These are phyloP conservation scores for Penicillium thymicola DNA, from an alignment of 2,329 filamentous ascomycete genomes.

Conservation along the genomic window DNA sequence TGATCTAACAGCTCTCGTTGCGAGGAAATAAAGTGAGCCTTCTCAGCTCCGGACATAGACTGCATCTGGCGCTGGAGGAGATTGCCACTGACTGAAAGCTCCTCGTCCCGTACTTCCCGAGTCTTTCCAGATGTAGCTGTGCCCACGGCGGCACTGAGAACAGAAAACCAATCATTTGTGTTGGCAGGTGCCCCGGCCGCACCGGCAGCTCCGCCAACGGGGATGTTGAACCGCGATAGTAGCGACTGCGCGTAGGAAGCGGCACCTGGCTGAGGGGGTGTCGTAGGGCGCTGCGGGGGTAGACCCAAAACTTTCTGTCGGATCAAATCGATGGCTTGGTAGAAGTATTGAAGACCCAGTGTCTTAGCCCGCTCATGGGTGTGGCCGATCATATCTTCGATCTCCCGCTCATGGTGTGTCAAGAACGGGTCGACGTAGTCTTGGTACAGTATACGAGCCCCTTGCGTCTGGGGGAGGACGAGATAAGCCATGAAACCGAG, in stretches of 20 bases:
- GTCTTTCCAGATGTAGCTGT: constrained; percentile 51
- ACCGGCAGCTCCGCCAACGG: constrained; percentile 58
- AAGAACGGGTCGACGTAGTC: constrained; percentile 85
- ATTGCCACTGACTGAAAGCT: constrained; percentile 57
- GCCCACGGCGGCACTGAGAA: constrained; percentile 72
- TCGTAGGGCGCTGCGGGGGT: constrained; percentile 56
- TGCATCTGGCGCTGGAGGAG: constrained; percentile 69
- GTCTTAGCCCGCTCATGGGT: constrained; percentile 74
- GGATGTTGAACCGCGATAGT: constrained; percentile 81
- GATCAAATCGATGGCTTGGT: constrained; percentile 66
- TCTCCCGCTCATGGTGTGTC: constrained; percentile 76
- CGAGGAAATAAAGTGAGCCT: constrained; percentile 69
- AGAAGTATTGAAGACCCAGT: constrained; percentile 72
- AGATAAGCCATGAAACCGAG: constrained; percentile 87
- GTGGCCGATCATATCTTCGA: constrained; percentile 83
- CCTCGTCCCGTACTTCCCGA: constrained; percentile 43
- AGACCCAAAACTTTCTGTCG: constrained; percentile 77
- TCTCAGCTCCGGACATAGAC: constrained; percentile 59
- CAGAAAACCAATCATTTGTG: constrained; percentile 68
- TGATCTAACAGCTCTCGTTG: constrained; percentile 75
- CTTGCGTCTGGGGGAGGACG: constrained; percentile 95
- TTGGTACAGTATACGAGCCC: constrained; percentile 81
- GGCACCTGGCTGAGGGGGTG: constrained; percentile 38
- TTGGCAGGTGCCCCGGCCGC: constrained; percentile 52
- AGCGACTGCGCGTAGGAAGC: constrained; percentile 72